Evolutionary conservation across 805 yeast genomes (phyloP).

Genomic region (Priceomyces melissophilus): DNA sequence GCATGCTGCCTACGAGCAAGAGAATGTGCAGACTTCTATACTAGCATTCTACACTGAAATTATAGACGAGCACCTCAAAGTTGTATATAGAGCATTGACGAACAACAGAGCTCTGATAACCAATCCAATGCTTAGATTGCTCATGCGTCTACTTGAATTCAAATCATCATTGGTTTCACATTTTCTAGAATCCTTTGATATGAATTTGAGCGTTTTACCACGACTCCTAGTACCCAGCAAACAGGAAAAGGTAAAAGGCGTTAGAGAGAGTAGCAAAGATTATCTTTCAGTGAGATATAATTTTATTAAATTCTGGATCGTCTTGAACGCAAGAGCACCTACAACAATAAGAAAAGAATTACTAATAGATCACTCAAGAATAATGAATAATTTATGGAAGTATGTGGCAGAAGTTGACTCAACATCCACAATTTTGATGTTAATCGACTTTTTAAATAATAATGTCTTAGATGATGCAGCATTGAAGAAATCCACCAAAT

Average conservation of each 20-base stretch:
- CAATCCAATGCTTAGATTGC: conserved; percentile 56
- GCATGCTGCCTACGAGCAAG: neutral
- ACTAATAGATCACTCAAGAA: conserved; percentile 47
- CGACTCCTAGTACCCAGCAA: conserved; percentile 55
- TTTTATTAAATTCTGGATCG: conserved; percentile 61
- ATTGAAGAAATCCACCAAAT: conserved; percentile 66
- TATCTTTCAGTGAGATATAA: conserved; percentile 50
- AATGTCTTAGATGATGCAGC: conserved; percentile 55
- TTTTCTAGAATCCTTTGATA: conserved; percentile 65
- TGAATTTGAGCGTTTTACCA: conserved; percentile 57
- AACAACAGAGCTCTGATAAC: conserved; percentile 56
- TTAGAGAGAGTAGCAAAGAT: conserved; percentile 17
- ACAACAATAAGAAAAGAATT: conserved; percentile 63
- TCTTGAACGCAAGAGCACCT: conserved; percentile 47
- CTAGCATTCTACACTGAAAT: conserved; percentile 47
- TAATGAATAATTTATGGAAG: conserved; percentile 68
- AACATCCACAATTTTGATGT: conserved; percentile 27
- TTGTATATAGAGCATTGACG: conserved; percentile 64
- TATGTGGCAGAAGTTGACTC: conserved; percentile 55
- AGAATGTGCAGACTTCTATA: conserved; percentile 8
- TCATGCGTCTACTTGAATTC: conserved; percentile 48
- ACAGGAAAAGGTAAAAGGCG: conserved; percentile 40
- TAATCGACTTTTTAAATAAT: conserved; percentile 47
- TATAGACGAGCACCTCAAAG: conserved; percentile 53
- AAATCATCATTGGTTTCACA: conserved; percentile 52